Percentiles rank a stretch among this genome's conserved stretches.
Conservation (phyloP, 2,329 filamentous ascomycete genomes). For the Fusarium sp. region DNA sequence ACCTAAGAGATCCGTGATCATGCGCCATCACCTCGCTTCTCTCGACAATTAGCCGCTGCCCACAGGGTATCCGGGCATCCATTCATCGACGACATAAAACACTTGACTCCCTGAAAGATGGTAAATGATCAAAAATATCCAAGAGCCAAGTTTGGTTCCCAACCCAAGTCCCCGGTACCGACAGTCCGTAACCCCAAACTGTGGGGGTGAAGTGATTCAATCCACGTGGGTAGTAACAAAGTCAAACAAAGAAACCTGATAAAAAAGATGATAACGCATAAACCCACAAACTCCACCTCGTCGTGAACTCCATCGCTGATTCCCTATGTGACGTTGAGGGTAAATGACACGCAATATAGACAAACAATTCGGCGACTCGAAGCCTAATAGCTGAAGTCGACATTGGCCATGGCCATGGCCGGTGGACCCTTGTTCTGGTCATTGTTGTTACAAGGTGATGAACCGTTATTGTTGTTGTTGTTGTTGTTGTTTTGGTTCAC, state of each 20-base stretch:
- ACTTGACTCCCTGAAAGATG: slow-evolving; percentile 41
- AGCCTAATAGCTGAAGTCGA: slow-evolving; percentile 73
- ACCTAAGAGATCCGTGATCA: slow-evolving; percentile 37
- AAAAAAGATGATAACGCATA: slow-evolving; percentile 28
- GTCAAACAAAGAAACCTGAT: slow-evolving; percentile 31
- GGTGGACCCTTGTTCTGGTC: slow-evolving; percentile 66
- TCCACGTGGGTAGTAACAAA: slow-evolving; percentile 17
- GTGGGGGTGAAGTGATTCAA: slow-evolving; percentile 26
- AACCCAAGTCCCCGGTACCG: slow-evolving; percentile 33
- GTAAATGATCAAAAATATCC: slow-evolving; percentile 33
- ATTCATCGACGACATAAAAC: slow-evolving; percentile 48
- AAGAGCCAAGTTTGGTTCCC: slow-evolving; percentile 42
- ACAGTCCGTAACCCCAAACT: slow-evolving; percentile 37
- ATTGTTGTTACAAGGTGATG: slow-evolving; percentile 51
- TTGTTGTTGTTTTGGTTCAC: slow-evolving; percentile 52
- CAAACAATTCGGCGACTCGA: slow-evolving; percentile 38
- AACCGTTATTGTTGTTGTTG: slow-evolving; percentile 50
- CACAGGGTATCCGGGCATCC: slow-evolving; percentile 47
- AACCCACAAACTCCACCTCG: slow-evolving; percentile 48
- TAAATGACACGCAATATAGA: slow-evolving; percentile 48
- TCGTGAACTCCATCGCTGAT: slow-evolving; percentile 54
- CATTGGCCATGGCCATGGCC: slow-evolving; percentile 70
- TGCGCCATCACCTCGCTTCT: slow-evolving; percentile 32
- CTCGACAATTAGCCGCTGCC: slow-evolving; percentile 48
- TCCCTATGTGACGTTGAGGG: slow-evolving; percentile 49